Evolutionary conservation across 1,139 yeast species (phyloP), one percentile per base, ranked within the genome.

Genomic region (Pichia sp.): DNA sequence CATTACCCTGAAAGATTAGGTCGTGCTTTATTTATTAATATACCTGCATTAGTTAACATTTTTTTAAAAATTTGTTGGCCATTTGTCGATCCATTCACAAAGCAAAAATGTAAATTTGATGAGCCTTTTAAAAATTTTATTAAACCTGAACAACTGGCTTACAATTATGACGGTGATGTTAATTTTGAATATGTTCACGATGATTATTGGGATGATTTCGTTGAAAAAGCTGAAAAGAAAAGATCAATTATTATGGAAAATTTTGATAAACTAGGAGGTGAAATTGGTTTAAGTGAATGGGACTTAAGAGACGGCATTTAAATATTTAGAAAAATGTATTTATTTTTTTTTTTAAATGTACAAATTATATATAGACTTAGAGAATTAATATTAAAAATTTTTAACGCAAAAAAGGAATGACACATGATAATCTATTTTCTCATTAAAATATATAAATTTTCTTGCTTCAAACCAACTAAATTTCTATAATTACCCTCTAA

Each of bases 401-500:
- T 16, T 16, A 16, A 16, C 16, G 16, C 16, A 16, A 16, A 16
- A 16, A 16, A 16, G 16, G 16, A 16, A 16, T 16, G 16, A 32
- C 8, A 8, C 11, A 22, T 32, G 23, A 11, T 32, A 4, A 23
- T 31, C 47, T 48, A 61, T 59, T 81, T 85, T 67, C 98, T 89
- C 61, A 92, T 83, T 64, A 92, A 75, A 59, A 92, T 74, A 67
- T 90, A 92, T 51, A 95, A 84, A 62, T 87, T 87, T 62, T 90
- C 98, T 70, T 92, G 97, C 66, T 90, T 92, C 66, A 92, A 79
- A 61, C 80, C 76, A 47, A 92, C 84, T 63, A 92, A 77, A 40
- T 87, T 83, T 65, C 97, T 80, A 69, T 90, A 92, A 47, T 87
- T 87, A 55, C 99, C 99, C 68, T 92, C 97, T 55, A 94, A 73